A percentile compares a stretch with the other conserved stretches of the same genome.
Conservation (phyloP, 2,329 filamentous ascomycete genomes). For the Camillea tinctor region DNA sequence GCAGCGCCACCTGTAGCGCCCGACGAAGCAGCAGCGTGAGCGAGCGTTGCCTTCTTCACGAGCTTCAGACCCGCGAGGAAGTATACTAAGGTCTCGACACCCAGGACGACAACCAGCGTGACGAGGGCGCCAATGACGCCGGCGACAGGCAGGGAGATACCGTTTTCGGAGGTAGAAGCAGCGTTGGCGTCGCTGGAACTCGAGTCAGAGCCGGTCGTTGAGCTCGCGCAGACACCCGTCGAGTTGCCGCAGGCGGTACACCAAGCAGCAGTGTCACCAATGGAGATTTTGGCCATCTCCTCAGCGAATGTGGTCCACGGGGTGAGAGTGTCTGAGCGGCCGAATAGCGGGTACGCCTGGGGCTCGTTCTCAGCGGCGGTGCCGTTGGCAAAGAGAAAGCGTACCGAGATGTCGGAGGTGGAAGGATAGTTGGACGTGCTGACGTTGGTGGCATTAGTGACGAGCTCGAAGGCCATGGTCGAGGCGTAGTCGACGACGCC, state of each 20-base stretch:
- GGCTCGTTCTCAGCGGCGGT: slow-evolving; percentile 53
- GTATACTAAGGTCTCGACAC: slow-evolving; percentile 43
- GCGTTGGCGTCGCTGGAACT: slow-evolving; percentile 25
- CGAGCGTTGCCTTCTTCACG: slow-evolving; percentile 46
- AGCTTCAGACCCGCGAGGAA: slow-evolving; percentile 44
- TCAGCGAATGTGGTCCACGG: slow-evolving; percentile 67
- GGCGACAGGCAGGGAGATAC: slow-evolving; percentile 69
- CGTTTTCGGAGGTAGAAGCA: slow-evolving; percentile 31
- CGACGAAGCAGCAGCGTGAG: slow-evolving; percentile 10
- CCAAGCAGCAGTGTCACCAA: slow-evolving; percentile 67
- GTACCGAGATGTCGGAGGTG: slow-evolving; percentile 50
- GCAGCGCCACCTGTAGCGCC: neutral
- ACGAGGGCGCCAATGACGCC: slow-evolving; percentile 78
- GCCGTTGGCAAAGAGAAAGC: slow-evolving; percentile 62
- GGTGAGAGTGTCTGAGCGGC: slow-evolving; percentile 52
- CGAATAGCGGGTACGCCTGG: slow-evolving; percentile 57
- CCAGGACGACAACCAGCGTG: slow-evolving; percentile 50
- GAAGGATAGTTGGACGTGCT: slow-evolving; percentile 45
- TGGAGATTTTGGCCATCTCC: slow-evolving; percentile 64
- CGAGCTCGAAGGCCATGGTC: slow-evolving; percentile 75
- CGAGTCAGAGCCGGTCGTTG: slow-evolving; percentile 26
- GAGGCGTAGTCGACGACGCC: slow-evolving; percentile 83
- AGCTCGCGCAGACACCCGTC: slow-evolving; percentile 61
- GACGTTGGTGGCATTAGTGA: slow-evolving; percentile 50
- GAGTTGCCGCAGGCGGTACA: slow-evolving; percentile 73